Conservation (phyloP, 2,329 filamentous ascomycete species). For the Botryosphaeria agaves region DNA sequence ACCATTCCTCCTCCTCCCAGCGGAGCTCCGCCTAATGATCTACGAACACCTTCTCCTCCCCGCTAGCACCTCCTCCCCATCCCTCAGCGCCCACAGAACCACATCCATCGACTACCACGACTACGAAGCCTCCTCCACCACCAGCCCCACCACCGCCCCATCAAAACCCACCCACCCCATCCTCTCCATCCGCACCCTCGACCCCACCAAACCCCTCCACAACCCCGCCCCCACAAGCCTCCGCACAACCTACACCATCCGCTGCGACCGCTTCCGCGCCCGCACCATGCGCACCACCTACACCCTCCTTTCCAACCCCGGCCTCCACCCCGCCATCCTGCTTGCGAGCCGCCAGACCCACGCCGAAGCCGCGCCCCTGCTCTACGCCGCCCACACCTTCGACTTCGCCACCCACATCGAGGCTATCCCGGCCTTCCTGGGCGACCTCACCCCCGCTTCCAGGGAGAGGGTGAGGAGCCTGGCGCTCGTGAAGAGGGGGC, state of each 20-base stretch:
- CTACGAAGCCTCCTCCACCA: slow-evolving; percentile 17
- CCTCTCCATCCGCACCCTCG: slow-evolving; percentile 25
- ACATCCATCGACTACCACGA: slow-evolving; percentile 24
- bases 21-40: slow-evolving; percentile 29
- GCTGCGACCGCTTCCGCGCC: slow-evolving; percentile 23
- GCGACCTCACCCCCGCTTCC: slow-evolving; percentile 34
- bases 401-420: slow-evolving; percentile 43
- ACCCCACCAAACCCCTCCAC: slow-evolving; percentile 18
- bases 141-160: slow-evolving; percentile 8
- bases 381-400: slow-evolving; percentile 40
- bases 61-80: slow-evolving; percentile 11
- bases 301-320: slow-evolving; percentile 24
- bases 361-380: slow-evolving; percentile 35
- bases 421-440: slow-evolving; percentile 41
- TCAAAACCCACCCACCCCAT: slow-evolving; percentile 13
- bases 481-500: slow-evolving; percentile 36
- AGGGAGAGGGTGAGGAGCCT: slow-evolving; percentile 31
- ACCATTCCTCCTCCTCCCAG: slow-evolving; percentile 24
- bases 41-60: slow-evolving; percentile 26
- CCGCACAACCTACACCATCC: slow-evolving; percentile 21
- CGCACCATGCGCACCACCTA: slow-evolving; percentile 37
- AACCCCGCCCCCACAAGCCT: slow-evolving; percentile 5
- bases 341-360: slow-evolving; percentile 26
- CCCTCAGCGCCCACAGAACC: slow-evolving; percentile 10
- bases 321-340: slow-evolving; percentile 16